A percentile compares a stretch with the other conserved stretches of the same genome.
Evolutionary conservation across 768 basidiomycete species (phyloP).

Genomic region (Termitomyces sp.): DNA sequence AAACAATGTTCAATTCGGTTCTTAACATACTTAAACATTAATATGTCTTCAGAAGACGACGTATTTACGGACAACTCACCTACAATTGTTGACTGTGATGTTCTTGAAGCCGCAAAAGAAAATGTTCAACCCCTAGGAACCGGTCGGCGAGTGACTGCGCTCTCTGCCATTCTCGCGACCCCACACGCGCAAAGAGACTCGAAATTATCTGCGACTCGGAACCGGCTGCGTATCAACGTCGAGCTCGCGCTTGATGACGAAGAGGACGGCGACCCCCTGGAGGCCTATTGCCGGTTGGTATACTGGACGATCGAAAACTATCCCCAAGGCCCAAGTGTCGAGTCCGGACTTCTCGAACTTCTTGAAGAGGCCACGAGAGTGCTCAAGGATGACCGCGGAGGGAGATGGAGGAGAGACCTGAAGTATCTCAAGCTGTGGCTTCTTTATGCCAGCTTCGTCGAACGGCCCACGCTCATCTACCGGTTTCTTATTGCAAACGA

Average conservation of each 20-base stretch:
- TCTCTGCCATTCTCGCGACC: constrained; percentile 68
- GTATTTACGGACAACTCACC: constrained; percentile 36
- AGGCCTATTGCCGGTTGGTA: constrained; percentile 81
- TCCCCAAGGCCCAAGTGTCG: constrained; percentile 84
- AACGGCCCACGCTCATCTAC: constrained; percentile 84
- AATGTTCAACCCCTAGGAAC: constrained; percentile 80
- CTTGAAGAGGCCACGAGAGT: constrained; percentile 88
- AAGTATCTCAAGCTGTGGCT: constrained; percentile 94
- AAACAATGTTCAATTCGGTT: too few relatives aligned
- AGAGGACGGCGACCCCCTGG: constrained; percentile 77
- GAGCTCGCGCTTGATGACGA: constrained; percentile 76
- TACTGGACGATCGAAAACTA: constrained; percentile 94
- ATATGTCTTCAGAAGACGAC: constrained; percentile 27
- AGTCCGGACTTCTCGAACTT: constrained; percentile 87
- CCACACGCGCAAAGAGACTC: constrained; percentile 74
- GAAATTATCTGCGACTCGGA: constrained; percentile 59
- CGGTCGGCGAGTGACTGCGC: constrained; percentile 73
- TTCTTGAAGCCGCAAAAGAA: constrained; percentile 80
- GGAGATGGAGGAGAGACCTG: constrained; percentile 71
- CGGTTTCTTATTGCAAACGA: constrained; percentile 87
- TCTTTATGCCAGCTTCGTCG: constrained; percentile 88
- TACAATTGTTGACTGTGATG: constrained; percentile 70
- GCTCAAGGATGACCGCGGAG: constrained; percentile 70
- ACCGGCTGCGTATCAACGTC: constrained; percentile 65
- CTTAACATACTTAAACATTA: too few relatives aligned